Evolutionary conservation across 2,329 filamentous ascomycete species (phyloP), one percentile per base, ranked within the genome.

Genomic region (Raffaelea deltoideospora): DNA sequence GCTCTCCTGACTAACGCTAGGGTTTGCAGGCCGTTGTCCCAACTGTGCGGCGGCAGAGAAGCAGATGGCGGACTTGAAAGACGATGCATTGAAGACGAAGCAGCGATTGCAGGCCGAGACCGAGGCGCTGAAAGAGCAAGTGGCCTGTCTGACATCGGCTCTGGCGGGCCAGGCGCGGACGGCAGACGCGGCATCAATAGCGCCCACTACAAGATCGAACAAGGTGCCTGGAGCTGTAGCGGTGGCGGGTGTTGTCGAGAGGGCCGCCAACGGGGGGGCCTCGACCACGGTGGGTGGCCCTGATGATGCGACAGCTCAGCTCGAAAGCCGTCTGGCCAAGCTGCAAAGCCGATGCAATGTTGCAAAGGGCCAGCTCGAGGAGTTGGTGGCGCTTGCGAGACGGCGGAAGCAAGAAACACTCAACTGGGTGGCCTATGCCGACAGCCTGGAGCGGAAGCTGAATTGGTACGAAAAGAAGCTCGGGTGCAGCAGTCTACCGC

Each of bases 341-440:
- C 43, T 41, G 11, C 35, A 27, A 3, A 42, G 10, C 9, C 44
- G 43, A 13, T 38, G 42, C 22, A 33, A 31, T 1, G 18, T 20
- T 10, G 13, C 26, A 13, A 35, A 34, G 10, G 18, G 18, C 20
- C 36, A 45, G 18, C 63, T 63, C 47, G 65, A 55, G 38, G 55
- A 45, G 3, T 53, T 60, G 32, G 57, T 58, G 38, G 53, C 53
- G 11, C 51, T 55, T 8, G 51, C 63, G 9, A 48, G 51, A 23
- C 61, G 57, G 43, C 57, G 58, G 33, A 61, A 59, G 21, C 52
- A 56, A 1, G 56, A 62, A 19, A 57, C 58, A 4, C 54, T 64
- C 7, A 46, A 48, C 23, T 73, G 68, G 68, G 53, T 56, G 20
- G 50, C 53, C 6, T 62, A 67, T 37, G 60, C 62, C 5, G 57